A percentile compares a stretch with the other conserved stretches of the same genome.
Conservation (phyloP, 106 monocot species). For the Vanilla planifolia region DNA sequence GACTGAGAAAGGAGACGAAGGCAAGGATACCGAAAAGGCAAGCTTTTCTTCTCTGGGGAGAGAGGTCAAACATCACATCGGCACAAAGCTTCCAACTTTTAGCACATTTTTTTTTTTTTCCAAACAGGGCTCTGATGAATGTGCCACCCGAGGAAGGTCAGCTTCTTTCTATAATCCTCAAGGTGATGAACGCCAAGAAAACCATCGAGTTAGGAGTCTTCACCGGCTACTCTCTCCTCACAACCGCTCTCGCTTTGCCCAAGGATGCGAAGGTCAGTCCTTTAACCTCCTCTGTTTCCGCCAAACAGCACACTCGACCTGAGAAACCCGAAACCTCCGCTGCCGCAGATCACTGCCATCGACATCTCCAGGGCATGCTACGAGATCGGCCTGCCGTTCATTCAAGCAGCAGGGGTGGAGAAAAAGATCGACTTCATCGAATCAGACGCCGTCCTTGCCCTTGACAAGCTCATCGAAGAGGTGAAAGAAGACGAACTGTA, state of each 20-base stretch:
- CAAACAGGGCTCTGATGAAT: neutral
- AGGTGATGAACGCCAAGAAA: conserved; percentile 30
- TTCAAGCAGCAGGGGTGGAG: conserved; percentile 13
- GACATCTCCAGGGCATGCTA: conserved; percentile 5
- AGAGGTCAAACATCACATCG: no score
- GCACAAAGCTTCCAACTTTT: no score
- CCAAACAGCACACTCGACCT: no score
- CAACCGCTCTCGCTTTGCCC: conserved; percentile 14
- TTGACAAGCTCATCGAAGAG: conserved; percentile 15
- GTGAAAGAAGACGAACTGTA: conserved; percentile 25
- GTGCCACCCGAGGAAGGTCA: conserved; percentile 27
- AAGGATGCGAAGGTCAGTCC: conserved; percentile 26
- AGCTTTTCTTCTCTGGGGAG: no score
- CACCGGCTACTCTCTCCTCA: conserved; percentile 26
- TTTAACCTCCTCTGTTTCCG: no score
- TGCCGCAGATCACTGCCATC: conserved; percentile 18
- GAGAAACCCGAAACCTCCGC: neutral
- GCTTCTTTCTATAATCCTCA: conserved; percentile 22
- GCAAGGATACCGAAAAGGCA: no score
- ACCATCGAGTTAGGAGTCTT: conserved; percentile 29
- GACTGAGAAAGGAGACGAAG: conserved; percentile 3
- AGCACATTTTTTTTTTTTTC: neutral
- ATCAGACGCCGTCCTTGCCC: conserved; percentile 10
- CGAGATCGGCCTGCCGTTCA: conserved; percentile 10
- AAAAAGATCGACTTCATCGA: conserved; percentile 21